Conservation (phyloP, 805 yeast genomes). For the Metschnikowia picachoensis region DNA sequence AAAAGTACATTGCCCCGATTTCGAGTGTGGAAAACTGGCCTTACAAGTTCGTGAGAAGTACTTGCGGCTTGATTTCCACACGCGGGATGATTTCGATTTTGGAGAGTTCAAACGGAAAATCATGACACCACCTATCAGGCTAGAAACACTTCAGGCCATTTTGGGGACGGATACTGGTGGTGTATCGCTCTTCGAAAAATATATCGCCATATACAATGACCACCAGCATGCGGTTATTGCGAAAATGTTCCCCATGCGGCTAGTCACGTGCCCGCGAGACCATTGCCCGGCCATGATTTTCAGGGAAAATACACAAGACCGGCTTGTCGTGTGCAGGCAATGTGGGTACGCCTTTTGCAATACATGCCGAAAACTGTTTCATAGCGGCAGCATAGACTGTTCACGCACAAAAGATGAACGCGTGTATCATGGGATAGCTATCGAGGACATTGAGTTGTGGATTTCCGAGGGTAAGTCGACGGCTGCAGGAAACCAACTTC, state of each 20-base stretch:
- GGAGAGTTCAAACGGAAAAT: conserved; percentile 31
- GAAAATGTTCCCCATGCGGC: conserved; percentile 44
- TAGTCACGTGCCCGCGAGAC: conserved; percentile 48
- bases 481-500: conserved; percentile 30
- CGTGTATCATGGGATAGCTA: conserved; percentile 26
- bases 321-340: conserved; percentile 44
- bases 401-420: conserved; percentile 17
- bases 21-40: conserved; percentile 37
- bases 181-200: conserved; percentile 18
- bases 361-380: conserved; percentile 58
- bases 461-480: conserved; percentile 29
- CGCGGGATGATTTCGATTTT: conserved; percentile 20
- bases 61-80: conserved; percentile 16
- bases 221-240: conserved; percentile 42
- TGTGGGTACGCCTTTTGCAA: conserved; percentile 56
- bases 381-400: conserved; percentile 50
- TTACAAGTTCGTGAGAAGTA: conserved; percentile 17
- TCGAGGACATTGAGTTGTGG: conserved; percentile 35
- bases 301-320: conserved; percentile 43
- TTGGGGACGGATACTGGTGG: conserved; percentile 14
- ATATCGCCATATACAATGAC: conserved; percentile 31
- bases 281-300: conserved; percentile 45
- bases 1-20: conserved; percentile 56
- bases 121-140: conserved; percentile 40
- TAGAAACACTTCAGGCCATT: conserved; percentile 30